Conservation (phyloP, 352 stramenopile species). For the Pilasporangium apinafurcum region DNA sequence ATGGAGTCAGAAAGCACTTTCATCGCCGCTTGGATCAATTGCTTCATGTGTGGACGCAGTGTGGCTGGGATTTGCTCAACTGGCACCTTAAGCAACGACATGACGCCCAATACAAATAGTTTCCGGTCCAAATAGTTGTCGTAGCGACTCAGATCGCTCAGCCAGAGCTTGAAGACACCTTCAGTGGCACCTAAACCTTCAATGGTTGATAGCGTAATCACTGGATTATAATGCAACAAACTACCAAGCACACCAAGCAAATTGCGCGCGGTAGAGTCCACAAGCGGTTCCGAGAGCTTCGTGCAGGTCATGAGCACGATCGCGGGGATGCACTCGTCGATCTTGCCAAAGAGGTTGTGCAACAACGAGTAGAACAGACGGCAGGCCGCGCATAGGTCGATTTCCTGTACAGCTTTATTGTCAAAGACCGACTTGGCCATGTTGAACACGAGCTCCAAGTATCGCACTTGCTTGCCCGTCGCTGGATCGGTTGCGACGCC, state of each 20-base stretch:
- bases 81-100: constrained; percentile 88
- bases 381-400: constrained; percentile 67
- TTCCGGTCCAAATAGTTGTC: constrained; percentile 88
- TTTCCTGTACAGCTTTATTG: constrained; percentile 48
- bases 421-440: constrained; percentile 77
- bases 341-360: constrained; percentile 80
- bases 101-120: constrained; percentile 89
- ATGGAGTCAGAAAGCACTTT: constrained; percentile 82
- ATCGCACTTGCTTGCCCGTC: constrained; percentile 40
- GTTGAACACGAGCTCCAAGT: constrained; percentile 75
- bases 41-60: constrained; percentile 83
- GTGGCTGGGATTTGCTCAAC: constrained; percentile 74
- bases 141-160: constrained; percentile 80
- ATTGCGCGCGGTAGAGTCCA: constrained; percentile 62
- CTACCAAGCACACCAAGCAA: constrained; percentile 90
- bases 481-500: constrained; percentile 35
- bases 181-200: constrained; percentile 85
- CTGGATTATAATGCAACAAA: constrained; percentile 93
- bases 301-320: constrained; percentile 68
- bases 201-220: constrained; percentile 83
- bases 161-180: constrained; percentile 89
- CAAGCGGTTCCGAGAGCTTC: constrained; percentile 48
- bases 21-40: constrained; percentile 79
- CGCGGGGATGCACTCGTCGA: constrained; percentile 68
- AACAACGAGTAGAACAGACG: constrained; percentile 75